Base-by-base conservation (phyloP, 495 filamentous ascomycete species). In the Penicillium pancosmium region DNA sequence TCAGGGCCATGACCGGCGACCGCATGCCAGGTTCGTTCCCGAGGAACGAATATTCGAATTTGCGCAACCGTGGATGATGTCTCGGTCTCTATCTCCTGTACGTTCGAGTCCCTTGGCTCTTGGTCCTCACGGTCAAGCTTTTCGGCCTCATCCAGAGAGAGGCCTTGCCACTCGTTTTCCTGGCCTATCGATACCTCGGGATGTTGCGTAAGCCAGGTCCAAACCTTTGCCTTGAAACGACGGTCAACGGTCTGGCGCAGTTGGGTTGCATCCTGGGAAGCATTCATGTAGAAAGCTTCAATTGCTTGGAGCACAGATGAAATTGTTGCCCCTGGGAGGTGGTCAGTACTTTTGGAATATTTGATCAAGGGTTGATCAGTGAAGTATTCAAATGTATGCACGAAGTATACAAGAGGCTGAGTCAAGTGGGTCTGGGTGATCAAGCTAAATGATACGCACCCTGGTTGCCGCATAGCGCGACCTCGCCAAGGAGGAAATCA, bases 1-100 rank as follows among this genome's bases (percentile, higher is more conserved):
- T 97, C 91, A 21, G 86, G 80, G 15, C 83, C 85, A 73, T 97
- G 93, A 5, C 91, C 92, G 38, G 93, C 82, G 49, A 97, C 68
- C 3, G 90, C 88, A 52, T 84, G 75, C 93, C 93, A 97, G 33
- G 89, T 82, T 47, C 86, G 76, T 46, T 87, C 80, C 61, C 80
- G 65, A n/a, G 79, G 85, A 38, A 85, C 82, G 64, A 82, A 87
- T 8, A 90, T 68, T 40, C 79, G 80, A 52, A 81, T 53, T 12
- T 46, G 52, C 0, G 61, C 43, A 9, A 57, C 7, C 40, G 52
- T 10, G 12, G 46, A 48, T 48, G 46, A 12, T 21, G 52, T 23
- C 9, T 1, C 35, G 18, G 0, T 31, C 15, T 36, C 51, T 38
- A 38, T 67, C 34, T 41, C 34, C 35, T 27, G 56, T 40, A 1